These are phyloP conservation scores for Dactylellina drechsleri DNA, from an alignment of 2,329 filamentous ascomycete species.

Conservation along the genomic window DNA sequence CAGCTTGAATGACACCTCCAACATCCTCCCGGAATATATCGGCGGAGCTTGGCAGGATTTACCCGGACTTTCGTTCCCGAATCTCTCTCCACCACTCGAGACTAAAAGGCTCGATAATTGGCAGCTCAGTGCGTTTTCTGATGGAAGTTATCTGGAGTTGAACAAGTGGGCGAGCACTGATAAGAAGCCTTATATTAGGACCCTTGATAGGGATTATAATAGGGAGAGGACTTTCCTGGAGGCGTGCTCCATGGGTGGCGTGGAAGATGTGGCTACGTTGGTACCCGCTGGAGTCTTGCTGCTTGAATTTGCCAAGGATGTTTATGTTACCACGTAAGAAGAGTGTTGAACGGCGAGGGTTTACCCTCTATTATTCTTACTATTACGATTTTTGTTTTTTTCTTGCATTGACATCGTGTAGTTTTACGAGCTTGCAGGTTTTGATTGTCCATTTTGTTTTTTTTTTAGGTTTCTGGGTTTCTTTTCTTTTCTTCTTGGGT, in stretches of 20 bases:
- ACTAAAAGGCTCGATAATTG: slow-evolving; percentile 39
- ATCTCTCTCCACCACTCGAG: slow-evolving; percentile 26
- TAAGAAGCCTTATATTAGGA: slow-evolving; percentile 39
- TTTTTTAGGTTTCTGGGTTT: too few species aligned
- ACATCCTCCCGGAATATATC: slow-evolving; percentile 24
- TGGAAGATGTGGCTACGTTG: slow-evolving; percentile 41
- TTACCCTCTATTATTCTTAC: neutral
- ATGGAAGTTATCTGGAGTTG: slow-evolving; percentile 40
- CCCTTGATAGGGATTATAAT: slow-evolving; percentile 44
- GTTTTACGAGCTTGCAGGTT: neutral
- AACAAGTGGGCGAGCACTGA: slow-evolving; percentile 31
- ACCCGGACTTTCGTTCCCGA: slow-evolving; percentile 33
- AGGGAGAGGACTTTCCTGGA: slow-evolving; percentile 38
- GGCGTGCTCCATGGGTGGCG: slow-evolving; percentile 36
- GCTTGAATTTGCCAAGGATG: slow-evolving; percentile 49
- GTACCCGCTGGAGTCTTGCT: slow-evolving; percentile 41
- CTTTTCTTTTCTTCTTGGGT: too few species aligned
- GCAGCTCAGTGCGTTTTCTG: slow-evolving; percentile 38
- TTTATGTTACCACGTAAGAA: slow-evolving; percentile 45
- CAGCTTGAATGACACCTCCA: slow-evolving; percentile 25
- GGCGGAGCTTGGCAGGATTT: slow-evolving; percentile 45
- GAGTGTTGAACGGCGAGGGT: neutral
- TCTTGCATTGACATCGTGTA: neutral
- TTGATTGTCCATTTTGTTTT: neutral
- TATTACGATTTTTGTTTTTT: slow-evolving; percentile 1